Evolutionary conservation across 306 rosid species (phyloP).

Genomic region (Medicago ruthenica): DNA sequence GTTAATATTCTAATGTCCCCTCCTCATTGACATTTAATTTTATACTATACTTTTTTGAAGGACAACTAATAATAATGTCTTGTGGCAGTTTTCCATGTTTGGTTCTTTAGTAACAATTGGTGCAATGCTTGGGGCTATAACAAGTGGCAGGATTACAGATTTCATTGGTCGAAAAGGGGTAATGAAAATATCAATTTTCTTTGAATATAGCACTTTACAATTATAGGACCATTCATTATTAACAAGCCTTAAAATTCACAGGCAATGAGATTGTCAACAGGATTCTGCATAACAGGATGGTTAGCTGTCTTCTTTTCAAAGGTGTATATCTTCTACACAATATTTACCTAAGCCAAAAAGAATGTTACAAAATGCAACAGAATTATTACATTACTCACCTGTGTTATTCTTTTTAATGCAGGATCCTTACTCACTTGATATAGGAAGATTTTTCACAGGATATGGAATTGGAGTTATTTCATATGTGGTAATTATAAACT

Average conservation of each 20-base stretch:
- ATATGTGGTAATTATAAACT: constrained; percentile 59
- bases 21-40: constrained; percentile 8
- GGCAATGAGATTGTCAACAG: constrained; percentile 78
- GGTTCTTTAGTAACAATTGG: constrained; percentile 83
- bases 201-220: not conserved
- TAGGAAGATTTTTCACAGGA: constrained; percentile 77
- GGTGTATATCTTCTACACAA: constrained; percentile 45
- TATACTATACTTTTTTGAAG: not conserved
- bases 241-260: constrained; percentile 28
- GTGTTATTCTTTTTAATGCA: constrained; percentile 40
- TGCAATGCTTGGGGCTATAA: constrained; percentile 78
- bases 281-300: constrained; percentile 81
- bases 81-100: constrained; percentile 75
- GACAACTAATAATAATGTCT: not conserved
- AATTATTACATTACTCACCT: constrained; percentile 4
- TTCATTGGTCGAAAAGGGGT: constrained; percentile 78
- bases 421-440: constrained; percentile 62
- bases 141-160: constrained; percentile 72
- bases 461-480: constrained; percentile 85
- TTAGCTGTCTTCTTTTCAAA: constrained; percentile 62
- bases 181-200: constrained; percentile 5
- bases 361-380: not conserved
- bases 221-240: constrained; percentile 1
- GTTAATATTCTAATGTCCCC: constrained; percentile 33
- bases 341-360: constrained; percentile 4